These are phyloP conservation scores for Jamesozyma gamospora DNA, from an alignment of 805 yeast species.

Conservation along the genomic window DNA sequence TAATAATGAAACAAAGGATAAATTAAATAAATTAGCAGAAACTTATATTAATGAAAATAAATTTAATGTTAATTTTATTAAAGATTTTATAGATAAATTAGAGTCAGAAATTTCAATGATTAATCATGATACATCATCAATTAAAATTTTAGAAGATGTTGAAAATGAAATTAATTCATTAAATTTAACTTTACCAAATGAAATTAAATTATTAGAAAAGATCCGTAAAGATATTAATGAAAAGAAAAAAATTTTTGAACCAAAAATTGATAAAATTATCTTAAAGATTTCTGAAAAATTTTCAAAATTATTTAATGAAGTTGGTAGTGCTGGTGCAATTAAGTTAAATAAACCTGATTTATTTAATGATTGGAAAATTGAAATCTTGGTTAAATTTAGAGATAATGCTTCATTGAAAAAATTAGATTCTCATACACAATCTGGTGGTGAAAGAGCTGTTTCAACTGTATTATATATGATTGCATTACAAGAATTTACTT, in stretches of 20 bases:
- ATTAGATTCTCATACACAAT: slow-evolving; percentile 79
- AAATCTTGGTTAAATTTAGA: slow-evolving; percentile 78
- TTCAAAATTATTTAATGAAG: slow-evolving; percentile 52
- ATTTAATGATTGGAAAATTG: slow-evolving; percentile 73
- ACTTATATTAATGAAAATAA: slow-evolving; percentile 28
- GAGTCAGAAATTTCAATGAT: slow-evolving; percentile 36
- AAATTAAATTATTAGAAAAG: slow-evolving; percentile 12
- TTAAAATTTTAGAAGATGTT: slow-evolving; percentile 26
- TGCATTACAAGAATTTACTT: slow-evolving; percentile 79
- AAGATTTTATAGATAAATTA: slow-evolving; percentile 34
- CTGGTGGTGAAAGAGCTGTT: slow-evolving; percentile 97
- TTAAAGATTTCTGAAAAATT: slow-evolving; percentile 52
- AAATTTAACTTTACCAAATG: slow-evolving; percentile 16
- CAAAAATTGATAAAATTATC: slow-evolving; percentile 45
- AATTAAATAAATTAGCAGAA: slow-evolving; percentile 33
- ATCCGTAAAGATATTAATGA: slow-evolving; percentile 31
- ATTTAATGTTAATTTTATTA: slow-evolving; percentile 33
- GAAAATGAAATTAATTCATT: slow-evolving; percentile 18
- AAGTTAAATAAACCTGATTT: slow-evolving; percentile 37
- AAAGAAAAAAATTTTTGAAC: slow-evolving; percentile 48
- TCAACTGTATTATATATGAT: slow-evolving; percentile 85
- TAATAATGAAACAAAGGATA: slow-evolving; percentile 32
- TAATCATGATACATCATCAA: slow-evolving; percentile 32
- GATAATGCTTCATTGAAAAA: slow-evolving; percentile 59
- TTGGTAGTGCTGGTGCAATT: slow-evolving; percentile 85